phyloP scores from a whole-genome alignment of 805 yeast species.

The Blastobotrys parvus region DNA sequence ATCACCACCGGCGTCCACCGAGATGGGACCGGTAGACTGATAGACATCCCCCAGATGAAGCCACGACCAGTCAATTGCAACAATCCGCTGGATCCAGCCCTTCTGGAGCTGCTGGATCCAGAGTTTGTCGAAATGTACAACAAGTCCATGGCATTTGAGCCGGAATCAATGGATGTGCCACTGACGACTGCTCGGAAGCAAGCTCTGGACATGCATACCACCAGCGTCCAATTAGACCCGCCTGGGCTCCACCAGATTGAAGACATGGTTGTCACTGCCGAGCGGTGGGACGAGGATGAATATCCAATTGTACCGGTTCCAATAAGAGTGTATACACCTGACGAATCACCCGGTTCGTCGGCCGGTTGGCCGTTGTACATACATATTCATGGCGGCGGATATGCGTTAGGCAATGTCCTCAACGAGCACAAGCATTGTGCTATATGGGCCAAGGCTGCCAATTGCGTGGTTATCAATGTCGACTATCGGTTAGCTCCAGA shows the following conservation, averaged over 20 bases:
- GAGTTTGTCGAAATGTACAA: conserved; percentile 33
- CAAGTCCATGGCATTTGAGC: conserved; percentile 21
- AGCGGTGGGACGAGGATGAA: conserved; percentile 4
- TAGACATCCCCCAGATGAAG: too few species aligned
- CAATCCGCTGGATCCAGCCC: conserved; percentile 25
- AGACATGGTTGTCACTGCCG: conserved; percentile 7
- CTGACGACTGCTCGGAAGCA: conserved; percentile 7
- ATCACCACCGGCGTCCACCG: too few species aligned
- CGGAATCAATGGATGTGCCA: conserved; percentile 9
- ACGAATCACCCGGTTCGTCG: conserved; percentile 28
- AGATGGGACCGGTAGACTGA: too few species aligned
- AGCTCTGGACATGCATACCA: too few species aligned
- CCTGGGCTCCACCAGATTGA: too few species aligned
- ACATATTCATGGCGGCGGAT: conserved; percentile 40
- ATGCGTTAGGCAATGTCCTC: conserved; percentile 34
- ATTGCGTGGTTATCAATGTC: not conserved
- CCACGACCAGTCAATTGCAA: too few species aligned
- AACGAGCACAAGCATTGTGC: conserved; percentile 38
- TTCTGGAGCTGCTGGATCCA: conserved; percentile 30
- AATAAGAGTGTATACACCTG: conserved; percentile 33
- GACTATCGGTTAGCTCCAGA: not conserved
- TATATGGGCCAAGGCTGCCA: conserved; percentile 27
- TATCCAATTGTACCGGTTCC: conserved; percentile 16
- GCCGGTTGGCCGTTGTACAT: conserved; percentile 33
- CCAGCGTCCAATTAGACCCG: too few species aligned